Percentiles rank a stretch among this genome's conserved stretches.
Conservation (phyloP, 495 filamentous ascomycete genomes). For the Penicillium canescens region DNA sequence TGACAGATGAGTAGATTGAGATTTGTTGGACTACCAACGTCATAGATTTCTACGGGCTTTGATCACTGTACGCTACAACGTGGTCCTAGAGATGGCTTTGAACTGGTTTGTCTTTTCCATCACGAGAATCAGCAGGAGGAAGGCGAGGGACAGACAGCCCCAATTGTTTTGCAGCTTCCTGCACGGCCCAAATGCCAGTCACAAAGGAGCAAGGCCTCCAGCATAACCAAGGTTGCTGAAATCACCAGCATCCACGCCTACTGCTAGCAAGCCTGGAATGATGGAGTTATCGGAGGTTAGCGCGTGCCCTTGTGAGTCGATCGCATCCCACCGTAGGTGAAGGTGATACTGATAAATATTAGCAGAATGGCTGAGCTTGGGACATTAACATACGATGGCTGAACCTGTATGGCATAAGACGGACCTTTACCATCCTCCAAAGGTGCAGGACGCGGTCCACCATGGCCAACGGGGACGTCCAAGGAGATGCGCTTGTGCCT, state of each 20-base stretch:
- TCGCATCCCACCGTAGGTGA: conserved; percentile 27
- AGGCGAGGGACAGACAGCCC: conserved; percentile 19
- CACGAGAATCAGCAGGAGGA: conserved; percentile 17
- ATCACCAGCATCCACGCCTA: conserved; percentile 26
- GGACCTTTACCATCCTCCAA: conserved; percentile 28
- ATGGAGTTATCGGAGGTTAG: conserved; percentile 16
- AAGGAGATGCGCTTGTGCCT: conserved; percentile 7
- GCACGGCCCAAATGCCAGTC: conserved; percentile 26
- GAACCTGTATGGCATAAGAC: conserved; percentile 29
- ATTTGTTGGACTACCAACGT: too few relatives aligned
- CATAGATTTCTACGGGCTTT: too few relatives aligned
- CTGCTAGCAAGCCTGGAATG: conserved; percentile 24
- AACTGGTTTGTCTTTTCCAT: conserved; percentile 8
- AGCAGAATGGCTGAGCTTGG: not conserved
- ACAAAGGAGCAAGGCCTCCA: conserved; percentile 26
- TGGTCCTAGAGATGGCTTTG: conserved; percentile 8
- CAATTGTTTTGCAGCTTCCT: conserved; percentile 14
- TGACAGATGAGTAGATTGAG: not conserved
- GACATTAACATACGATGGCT: conserved; percentile 23
- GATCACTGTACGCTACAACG: too few relatives aligned
- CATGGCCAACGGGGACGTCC: conserved; percentile 15
- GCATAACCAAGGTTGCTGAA: conserved; percentile 28
- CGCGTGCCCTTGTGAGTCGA: conserved; percentile 22
- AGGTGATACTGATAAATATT: conserved; percentile 20
- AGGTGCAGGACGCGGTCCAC: conserved; percentile 11